These are phyloP conservation scores for Diddensiella transvaalensis DNA, from an alignment of 805 yeast genomes.

Conservation along the genomic window DNA sequence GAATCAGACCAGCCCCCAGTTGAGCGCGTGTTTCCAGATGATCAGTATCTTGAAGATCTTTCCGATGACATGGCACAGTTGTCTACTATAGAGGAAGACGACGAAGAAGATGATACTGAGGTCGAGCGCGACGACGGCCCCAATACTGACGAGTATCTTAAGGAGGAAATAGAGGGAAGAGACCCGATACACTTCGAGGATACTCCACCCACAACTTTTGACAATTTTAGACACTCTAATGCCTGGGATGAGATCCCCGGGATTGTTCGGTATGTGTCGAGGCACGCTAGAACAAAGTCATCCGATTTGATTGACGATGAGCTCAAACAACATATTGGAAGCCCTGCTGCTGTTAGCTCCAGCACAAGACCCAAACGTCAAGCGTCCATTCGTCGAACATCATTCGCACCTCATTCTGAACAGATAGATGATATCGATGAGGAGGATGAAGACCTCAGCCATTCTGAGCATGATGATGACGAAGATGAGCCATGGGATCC, in stretches of 20 bases:
- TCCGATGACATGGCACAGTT: neutral
- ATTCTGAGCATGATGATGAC: slow-evolving; percentile 5
- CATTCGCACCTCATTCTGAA: neutral
- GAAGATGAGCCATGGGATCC: slow-evolving; percentile 20
- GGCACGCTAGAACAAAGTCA: neutral
- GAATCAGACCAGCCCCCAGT: slow-evolving; percentile 8
- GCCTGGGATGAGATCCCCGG: slow-evolving; percentile 5
- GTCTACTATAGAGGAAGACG: neutral
- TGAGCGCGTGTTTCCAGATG: slow-evolving; percentile 18
- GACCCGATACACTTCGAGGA: slow-evolving; percentile 2
- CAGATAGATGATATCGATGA: slow-evolving; percentile 1
- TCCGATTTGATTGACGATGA: neutral
- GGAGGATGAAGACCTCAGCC: neutral
- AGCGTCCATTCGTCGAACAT: neutral
- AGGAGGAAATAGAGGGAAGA: neutral
- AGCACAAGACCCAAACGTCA: neutral
- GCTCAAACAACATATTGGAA: neutral
- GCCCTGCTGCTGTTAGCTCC: neutral
- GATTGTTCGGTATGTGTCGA: slow-evolving; percentile 1
- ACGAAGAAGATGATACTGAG: neutral
- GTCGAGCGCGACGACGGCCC: neutral
- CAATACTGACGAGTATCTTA: neutral
- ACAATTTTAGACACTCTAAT: neutral
- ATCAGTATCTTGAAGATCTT: neutral
- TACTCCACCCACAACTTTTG: neutral